phyloP scores from a whole-genome alignment of 257 asterid genomes.

The Coffea eugenioides region DNA sequence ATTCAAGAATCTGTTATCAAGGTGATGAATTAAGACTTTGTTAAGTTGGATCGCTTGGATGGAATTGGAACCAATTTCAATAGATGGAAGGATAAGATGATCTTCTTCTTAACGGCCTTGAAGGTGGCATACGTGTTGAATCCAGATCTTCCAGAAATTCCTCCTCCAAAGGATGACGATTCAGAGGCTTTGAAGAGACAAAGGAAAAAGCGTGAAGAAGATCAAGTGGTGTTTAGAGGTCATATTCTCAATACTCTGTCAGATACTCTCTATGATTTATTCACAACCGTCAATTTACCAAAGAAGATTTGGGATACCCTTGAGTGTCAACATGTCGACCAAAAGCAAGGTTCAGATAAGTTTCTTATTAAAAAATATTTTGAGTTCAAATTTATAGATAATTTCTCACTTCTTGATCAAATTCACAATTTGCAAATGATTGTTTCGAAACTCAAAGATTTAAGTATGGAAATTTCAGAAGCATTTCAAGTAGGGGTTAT shows the following conservation, averaged over 20 bases:
- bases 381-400: neutral
- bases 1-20: no score
- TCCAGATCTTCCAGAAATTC: neutral
- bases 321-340: neutral
- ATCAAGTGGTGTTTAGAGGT: neutral
- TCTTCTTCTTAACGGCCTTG: neutral
- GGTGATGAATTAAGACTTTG: no score
- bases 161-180: neutral
- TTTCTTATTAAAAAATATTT: neutral
- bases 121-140: neutral
- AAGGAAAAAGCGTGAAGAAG: neutral
- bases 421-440: neutral
- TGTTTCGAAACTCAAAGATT: neutral
- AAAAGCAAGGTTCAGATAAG: neutral
- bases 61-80: neutral
- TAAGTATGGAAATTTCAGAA: neutral
- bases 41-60: neutral
- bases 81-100: neutral
- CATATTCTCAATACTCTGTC: neutral
- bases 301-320: neutral
- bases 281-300: neutral
- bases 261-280: neutral
- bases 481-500: no score
- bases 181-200: neutral
- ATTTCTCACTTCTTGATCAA: neutral